Percentiles rank a stretch among this genome's conserved stretches.
phyloP scores from a whole-genome alignment of 768 basidiomycete genomes.

The Exsudoporus frostii region DNA sequence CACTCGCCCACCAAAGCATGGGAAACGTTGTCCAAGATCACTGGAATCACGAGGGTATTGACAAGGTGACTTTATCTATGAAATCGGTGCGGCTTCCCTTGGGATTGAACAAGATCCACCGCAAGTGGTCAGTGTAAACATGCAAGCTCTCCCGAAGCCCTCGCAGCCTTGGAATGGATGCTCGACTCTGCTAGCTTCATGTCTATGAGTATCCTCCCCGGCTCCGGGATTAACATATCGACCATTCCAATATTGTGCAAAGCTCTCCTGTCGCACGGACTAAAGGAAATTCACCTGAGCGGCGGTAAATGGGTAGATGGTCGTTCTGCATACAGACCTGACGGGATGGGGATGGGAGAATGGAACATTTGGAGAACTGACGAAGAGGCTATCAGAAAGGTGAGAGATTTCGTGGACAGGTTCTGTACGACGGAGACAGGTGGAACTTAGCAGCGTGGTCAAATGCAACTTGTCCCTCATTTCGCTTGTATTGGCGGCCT shows the following conservation, averaged over 20 bases:
- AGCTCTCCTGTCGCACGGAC: conserved; percentile 50
- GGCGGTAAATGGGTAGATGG: conserved; percentile 63
- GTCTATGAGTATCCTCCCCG: conserved; percentile 53
- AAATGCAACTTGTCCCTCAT: neutral
- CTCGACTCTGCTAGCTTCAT: conserved; percentile 25
- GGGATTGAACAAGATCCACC: neutral
- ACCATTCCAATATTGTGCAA: conserved; percentile 51
- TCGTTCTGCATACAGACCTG: conserved; percentile 46
- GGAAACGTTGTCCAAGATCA: conserved; percentile 49
- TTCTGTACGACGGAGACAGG: neutral
- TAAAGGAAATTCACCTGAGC: conserved; percentile 73
- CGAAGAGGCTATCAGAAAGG: conserved; percentile 46
- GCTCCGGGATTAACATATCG: conserved; percentile 66
- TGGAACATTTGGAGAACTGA: conserved; percentile 72
- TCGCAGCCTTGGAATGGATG: conserved; percentile 41
- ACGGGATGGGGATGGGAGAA: conserved; percentile 72
- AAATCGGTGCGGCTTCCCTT: neutral
- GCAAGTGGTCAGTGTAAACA: conserved; percentile 52
- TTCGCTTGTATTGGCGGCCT: neutral
- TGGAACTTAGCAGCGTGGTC: neutral
- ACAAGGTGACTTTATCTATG: conserved; percentile 56
- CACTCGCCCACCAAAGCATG: conserved; percentile 19
- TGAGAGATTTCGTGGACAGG: conserved; percentile 47
- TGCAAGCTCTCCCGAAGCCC: conserved; percentile 37
- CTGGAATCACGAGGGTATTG: conserved; percentile 70